Evolutionary conservation across 768 basidiomycete species (phyloP).

Genomic region (Amanita brunnescens): DNA sequence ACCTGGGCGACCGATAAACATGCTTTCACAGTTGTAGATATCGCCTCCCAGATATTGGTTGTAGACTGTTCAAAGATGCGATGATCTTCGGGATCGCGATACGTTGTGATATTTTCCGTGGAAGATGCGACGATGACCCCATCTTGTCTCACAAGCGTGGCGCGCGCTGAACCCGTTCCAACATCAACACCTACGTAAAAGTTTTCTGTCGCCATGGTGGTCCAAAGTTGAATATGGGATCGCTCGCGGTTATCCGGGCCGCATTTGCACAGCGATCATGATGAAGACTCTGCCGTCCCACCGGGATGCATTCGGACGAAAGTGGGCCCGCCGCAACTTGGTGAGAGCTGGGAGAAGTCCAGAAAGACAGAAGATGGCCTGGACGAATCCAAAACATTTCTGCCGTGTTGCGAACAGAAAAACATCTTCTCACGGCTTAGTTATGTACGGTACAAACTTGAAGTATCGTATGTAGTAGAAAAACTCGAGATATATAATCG

Average conservation of each 20-base stretch:
- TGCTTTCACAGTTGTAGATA: conserved; percentile 50
- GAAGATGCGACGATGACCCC: conserved; percentile 73
- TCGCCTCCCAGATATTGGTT: conserved; percentile 72
- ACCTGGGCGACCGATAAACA: conserved; percentile 54
- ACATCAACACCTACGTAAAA: conserved; percentile 77
- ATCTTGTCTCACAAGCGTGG: conserved; percentile 61
- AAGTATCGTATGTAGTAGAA: no score
- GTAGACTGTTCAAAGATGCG: conserved; percentile 97
- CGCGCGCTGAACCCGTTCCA: conserved; percentile 91
- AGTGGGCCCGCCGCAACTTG: no score
- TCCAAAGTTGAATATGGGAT: neutral
- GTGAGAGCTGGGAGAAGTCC: no score
- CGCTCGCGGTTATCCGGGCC: neutral
- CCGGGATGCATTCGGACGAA: no score
- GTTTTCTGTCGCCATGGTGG: conserved; percentile 26
- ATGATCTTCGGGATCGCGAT: conserved; percentile 76
- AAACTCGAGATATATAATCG: no score
- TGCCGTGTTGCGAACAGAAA: no score
- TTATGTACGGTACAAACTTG: no score
- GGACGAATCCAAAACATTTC: no score
- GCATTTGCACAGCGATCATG: neutral
- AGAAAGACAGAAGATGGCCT: no score
- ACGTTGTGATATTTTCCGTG: conserved; percentile 77
- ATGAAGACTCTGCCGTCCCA: neutral
- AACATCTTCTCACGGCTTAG: no score